Evolutionary conservation across 83 land plant genomes (phyloP), one percentile per base, ranked within the genome.

Genomic region (Picea abies): DNA sequence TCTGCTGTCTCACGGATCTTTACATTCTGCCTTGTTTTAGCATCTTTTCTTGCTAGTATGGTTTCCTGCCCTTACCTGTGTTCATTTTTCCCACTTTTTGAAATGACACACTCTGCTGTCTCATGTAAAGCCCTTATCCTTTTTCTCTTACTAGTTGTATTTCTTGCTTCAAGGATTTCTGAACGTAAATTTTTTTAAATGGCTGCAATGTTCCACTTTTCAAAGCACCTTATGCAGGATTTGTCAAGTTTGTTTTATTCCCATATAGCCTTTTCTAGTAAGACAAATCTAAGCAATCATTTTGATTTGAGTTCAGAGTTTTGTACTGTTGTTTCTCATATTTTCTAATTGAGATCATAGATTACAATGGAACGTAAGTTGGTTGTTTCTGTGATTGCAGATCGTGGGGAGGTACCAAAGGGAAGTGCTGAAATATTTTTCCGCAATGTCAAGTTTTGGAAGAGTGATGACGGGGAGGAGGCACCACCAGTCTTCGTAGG

Each of bases 401-500:
- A 97, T 87, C 96, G 99, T 41, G 94, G 95, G 68, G 99, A 97
- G 83, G 95, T 97, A 12, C 91, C 85, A 2, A 97, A 97, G 83
- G 96, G 96, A 84, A 97, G 96, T 84, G 96, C 99, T 4, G 99
- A 97, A 90, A 90, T 95, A 81, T 97, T 97, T 81, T 97, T 97
- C 61, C 95, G 99, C 29, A 97, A 97, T 83, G 99, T 95, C 49
- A 97, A 97, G 82, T 97, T 97, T 70, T 95, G 99, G 99, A 94
- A 94, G 76, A 96, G 91, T 17, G 98, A 95, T 76, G 98, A 92
- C 75, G 96, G 92, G 47, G 98, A 94, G 77, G 99, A 97, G 68
- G 99, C 98, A 32, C 99, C 99, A 15, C 98, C 99, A 91, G 91
- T 94, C 82, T 97, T 97, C 89, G 99, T 97, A 89, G 91, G 99